A percentile compares a stretch with the other conserved stretches of the same genome.
Conservation (phyloP, 768 basidiomycete genomes). For the Russula sp. region DNA sequence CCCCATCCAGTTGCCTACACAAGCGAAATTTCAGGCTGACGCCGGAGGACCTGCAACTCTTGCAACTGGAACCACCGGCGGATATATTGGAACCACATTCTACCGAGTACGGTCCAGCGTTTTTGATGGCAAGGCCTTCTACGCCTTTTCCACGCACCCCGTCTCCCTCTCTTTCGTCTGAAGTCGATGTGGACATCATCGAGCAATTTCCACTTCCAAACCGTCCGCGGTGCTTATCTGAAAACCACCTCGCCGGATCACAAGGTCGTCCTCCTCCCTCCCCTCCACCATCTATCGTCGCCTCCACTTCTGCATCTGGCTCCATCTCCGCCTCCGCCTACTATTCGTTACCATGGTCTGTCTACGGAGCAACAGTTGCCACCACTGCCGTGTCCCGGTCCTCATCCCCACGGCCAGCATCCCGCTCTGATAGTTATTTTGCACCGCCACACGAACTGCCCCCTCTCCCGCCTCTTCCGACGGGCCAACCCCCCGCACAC, state of each 20-base stretch:
- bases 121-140: not conserved
- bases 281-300: not conserved
- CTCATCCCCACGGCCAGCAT: not conserved
- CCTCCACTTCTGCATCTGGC: not conserved
- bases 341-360: not conserved
- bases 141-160: not conserved
- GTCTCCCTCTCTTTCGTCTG: not conserved
- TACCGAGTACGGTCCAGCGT: not conserved
- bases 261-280: not conserved
- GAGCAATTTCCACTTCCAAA: not conserved
- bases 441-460: not conserved
- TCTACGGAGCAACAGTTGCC: not conserved
- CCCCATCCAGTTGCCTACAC: not conserved
- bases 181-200: not conserved
- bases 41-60: not conserved
- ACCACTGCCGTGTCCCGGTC: not conserved
- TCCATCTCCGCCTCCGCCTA: not conserved
- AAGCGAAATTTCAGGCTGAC: not conserved
- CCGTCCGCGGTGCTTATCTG: too few relatives aligned
- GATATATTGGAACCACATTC: not conserved
- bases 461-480: not conserved
- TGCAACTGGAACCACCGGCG: not conserved
- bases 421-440: not conserved
- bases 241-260: not conserved
- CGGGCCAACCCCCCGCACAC: not conserved